Base-by-base conservation (phyloP, 345 rosid genomes). In the Lepidium africanum region DNA sequence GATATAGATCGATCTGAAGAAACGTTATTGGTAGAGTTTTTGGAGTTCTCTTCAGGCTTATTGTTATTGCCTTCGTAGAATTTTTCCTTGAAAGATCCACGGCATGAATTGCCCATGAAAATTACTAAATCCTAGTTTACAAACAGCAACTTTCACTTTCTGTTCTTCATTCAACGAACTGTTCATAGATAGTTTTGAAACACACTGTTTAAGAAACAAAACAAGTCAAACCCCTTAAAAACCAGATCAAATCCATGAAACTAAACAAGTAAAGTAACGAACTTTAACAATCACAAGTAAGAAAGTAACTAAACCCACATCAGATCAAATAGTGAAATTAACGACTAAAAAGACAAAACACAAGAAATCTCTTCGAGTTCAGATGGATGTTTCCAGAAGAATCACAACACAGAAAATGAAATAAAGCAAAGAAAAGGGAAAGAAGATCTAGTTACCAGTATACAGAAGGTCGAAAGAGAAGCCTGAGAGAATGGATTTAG, bases 101-200 rank as follows among this genome's bases (percentile, higher is more conserved):
- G 86, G 85, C 98, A 93, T 79, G 96, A 78, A 76, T 93, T 93
- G 97, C 98, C 98, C 98, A 93, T 93, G 80, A 89, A 93, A 70
- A 38, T 60, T 2, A 50, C 55, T 60, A 61, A 71, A 62, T 50
- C 75, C 42, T 27, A 39, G n/a, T 4, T 51, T 40, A 17, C 73
- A 76, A 64, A 50, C 60, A 72, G 69, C 41, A 37, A 53, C 71
- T 58, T 68, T 49, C 60, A 70, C 57, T 67, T 43, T 67, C 59
- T 84, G 48, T 74, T 60, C 88, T 78, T 63, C 78, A 75, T 75
- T 52, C 65, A 68, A 69, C 14, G 21, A 53, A 69, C 74, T 75
- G 74, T 61, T 75, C 72, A 66, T 73, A 66, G 62, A 66, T 37
- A 19, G n/a, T 55, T 45, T 38, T 9, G 13, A 39, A 52, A 54